Base-by-base conservation (phyloP, 371 early-diverging fungal species). In the Homolaphlyctis polyrhiza region DNA sequence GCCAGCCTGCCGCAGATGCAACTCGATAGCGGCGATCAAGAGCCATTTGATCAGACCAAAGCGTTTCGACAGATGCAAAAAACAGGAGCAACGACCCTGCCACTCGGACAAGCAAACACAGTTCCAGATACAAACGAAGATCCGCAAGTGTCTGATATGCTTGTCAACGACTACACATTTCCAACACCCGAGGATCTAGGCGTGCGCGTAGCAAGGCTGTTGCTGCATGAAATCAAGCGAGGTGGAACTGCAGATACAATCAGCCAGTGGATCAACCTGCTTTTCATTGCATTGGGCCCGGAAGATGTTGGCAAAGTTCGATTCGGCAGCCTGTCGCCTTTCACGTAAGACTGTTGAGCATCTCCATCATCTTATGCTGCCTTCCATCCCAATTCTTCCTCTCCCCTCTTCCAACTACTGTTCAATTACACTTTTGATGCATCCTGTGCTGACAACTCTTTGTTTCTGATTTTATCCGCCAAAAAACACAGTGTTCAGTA, bases 261-360 rank as follows among this genome's bases (percentile, higher is more conserved):
- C 35, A 86, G 88, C 67, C 96, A 96, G 78, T 94, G 95, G 88
- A 68, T 96, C 60, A 82, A 85, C 39, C 68, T 95, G 47, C 73
- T 96, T 63, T 77, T 91, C 65, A 88, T 95, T 91, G 88, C 90
- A 0, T 72, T 95, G 33, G 84, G 92, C 8, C 91, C 96, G 0
- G 95, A 95, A 71, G 96, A 98, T 77, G 96, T 95, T 25, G 83
- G 90, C 57, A 95, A 94, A 71, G 80, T 95, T n/a, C 81, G 93
- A 30, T 68, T 94, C 28, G 96, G 95, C 23, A 79, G 85, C 62
- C 75, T 96, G 35, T 87, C 91, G 28, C 86, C 91, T 21, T 92
- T 93, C 69, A 87, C 92, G 86, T 89, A 85, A 85, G 88, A n/a
- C n/a, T n/a, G n/a, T n/a, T n/a, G n/a, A n/a, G n/a, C n/a, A n/a